Evolutionary conservation across 176 grass and related monocot genomes (phyloP), one percentile per base, ranked within the genome.

Genomic region (Poa pratensis): DNA sequence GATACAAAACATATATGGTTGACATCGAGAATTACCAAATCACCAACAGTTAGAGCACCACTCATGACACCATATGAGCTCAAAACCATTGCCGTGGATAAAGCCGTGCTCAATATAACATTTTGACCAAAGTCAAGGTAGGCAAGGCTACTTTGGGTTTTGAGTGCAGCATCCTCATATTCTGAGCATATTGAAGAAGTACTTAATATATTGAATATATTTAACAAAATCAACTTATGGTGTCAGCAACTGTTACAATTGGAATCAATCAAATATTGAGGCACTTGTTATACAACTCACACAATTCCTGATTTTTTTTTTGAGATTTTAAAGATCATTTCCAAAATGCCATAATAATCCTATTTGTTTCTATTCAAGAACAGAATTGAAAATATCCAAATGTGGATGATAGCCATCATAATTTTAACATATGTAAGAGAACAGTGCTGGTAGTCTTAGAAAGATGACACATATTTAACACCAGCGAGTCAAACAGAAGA

Each of bases 121-220:
- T n/a, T n/a, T n/a, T n/a, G 96, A 40, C 96, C 96, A 72, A 98
- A 98, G 83, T 98, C 94, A 60, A 98, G 81, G 81, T 84, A 95
- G 32, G 93, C 93, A 82, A 98, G 96, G 80, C 96, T 98, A 86
- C 87, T 94, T 90, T 98, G 96, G 35, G 96, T 92, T 89, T 98
- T 94, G 55, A 95, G 72, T 72, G 96, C 91, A 81, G 96, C 86
- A 89, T 87, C 91, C 89, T 98, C 96, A 4, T 95, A 98, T 20
- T 87, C 96, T 98, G 87, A 67, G 26, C 73, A 80, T 20, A 84
- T 79, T 71, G 65, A 77, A 15, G 54, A 81, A 80, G 15, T 7
- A 28, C 20, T 88, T 50, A 88, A 76, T 55, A 81, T 81, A 92
- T 80, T n/a, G n/a, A n/a, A n/a, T n/a, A n/a, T n/a, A n/a, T n/a